Percentiles rank a stretch among this genome's conserved stretches.
phyloP scores from a whole-genome alignment of 2,329 filamentous ascomycete genomes.

The Penicillium sp. region DNA sequence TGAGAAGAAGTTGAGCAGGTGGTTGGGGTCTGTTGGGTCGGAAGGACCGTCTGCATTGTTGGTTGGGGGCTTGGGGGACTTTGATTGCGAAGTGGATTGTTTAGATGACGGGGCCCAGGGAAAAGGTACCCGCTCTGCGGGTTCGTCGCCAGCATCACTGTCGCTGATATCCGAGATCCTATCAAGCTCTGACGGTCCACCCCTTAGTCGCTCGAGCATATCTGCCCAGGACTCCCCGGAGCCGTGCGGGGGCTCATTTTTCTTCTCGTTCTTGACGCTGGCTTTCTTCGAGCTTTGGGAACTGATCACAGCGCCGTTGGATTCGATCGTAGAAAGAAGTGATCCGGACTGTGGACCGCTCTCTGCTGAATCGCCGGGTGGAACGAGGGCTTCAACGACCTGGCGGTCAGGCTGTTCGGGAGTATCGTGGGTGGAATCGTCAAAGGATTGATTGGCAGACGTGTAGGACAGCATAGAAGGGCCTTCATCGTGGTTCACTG shows the following conservation, averaged over 20 bases:
- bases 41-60: conserved; percentile 15
- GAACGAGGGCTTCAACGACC: conserved; percentile 13
- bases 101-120: background rate
- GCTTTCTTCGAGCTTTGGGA: background rate
- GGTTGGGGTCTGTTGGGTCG: conserved; percentile 2
- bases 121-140: background rate
- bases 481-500: conserved; percentile 15
- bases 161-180: background rate
- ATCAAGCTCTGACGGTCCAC: background rate
- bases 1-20: background rate
- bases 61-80: conserved; percentile 11
- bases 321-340: conserved; percentile 15
- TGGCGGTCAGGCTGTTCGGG: conserved; percentile 10
- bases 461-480: conserved; percentile 18
- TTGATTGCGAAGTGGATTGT: conserved; percentile 4
- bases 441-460: conserved; percentile 21
- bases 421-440: conserved; percentile 1
- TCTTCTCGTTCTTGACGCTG: background rate
- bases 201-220: background rate
- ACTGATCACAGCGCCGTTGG: background rate
- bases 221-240: conserved; percentile 5
- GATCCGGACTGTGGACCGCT: conserved; percentile 17
- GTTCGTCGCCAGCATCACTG: background rate
- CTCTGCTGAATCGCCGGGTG: background rate
- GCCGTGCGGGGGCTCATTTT: background rate